Conservation (phyloP, 306 rosid genomes). For the Ochetophila trinervis region DNA sequence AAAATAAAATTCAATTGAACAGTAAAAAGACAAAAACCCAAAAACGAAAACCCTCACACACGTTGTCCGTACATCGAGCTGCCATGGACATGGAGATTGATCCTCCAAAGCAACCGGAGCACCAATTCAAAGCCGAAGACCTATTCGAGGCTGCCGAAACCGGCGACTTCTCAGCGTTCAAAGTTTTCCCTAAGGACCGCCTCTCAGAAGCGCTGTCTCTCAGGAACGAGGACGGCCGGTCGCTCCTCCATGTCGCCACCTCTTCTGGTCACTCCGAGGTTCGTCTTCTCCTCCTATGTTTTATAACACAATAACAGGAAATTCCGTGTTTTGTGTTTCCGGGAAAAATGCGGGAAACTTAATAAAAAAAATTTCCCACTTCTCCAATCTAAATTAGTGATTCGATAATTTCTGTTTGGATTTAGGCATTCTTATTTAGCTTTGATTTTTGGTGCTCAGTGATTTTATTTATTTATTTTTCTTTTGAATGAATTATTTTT, state of each 20-base stretch:
- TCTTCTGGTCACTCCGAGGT: slow-evolving; percentile 74
- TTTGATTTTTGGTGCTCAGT: neutral
- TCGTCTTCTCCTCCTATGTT: slow-evolving; percentile 1
- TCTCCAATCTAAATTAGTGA: neutral
- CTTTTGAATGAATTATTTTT: neutral
- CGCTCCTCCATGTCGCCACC: slow-evolving; percentile 78
- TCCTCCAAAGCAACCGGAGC: slow-evolving; percentile 22
- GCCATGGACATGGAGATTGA: slow-evolving; percentile 61
- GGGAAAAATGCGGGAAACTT: neutral
- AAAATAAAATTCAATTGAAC: too few relatives aligned
- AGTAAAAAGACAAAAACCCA: neutral
- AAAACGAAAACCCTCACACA: neutral
- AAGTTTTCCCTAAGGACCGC: slow-evolving; percentile 35
- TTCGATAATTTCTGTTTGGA: neutral
- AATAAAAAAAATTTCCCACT: neutral
- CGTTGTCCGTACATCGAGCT: neutral
- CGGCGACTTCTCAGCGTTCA: slow-evolving; percentile 54
- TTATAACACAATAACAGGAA: neutral
- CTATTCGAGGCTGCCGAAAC: slow-evolving; percentile 77
- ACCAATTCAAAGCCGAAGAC: slow-evolving; percentile 35
- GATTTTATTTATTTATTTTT: neutral
- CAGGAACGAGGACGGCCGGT: slow-evolving; percentile 76
- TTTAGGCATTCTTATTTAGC: neutral
- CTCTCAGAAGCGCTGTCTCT: slow-evolving; percentile 57
- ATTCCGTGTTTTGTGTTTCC: neutral